Base-by-base conservation (phyloP, 805 yeast genomes). In the Ogataea glucozyma region DNA sequence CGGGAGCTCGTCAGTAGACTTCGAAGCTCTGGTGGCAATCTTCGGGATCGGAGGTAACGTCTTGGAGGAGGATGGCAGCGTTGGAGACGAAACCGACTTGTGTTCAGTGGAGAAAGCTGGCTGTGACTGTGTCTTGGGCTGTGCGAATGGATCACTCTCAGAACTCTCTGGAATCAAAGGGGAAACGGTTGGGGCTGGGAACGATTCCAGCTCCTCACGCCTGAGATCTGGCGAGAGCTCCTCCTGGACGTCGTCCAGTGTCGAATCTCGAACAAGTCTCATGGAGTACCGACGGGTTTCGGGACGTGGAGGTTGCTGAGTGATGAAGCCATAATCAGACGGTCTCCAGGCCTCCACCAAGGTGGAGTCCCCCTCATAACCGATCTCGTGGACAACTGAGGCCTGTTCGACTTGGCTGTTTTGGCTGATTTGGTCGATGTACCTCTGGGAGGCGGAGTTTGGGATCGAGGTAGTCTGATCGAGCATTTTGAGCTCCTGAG, bases 301-400 rank as follows among this genome's bases (percentile, higher is more conserved):
- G 13, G 4, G 39, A 14, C 13, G 16, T 20, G 36, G 33, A 21
- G 17, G 30, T n/a, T 20, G 24, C 18, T 22, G 34, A 10, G 21
- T 12, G 10, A 31, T 8, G 17, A 33, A 23, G 22, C 21, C 30
- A 17, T 24, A 30, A 12, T 18, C 24, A 13, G 26, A 23, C 13
- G 19, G 21, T n/a, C 18, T 20, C 33, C 43, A 26, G 31, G 40
- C 16, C 10, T 36, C 43, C 16, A 32, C 41, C 6, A 46, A 20
- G 22, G 43, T 43, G 9, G 57, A 49, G 14, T 53, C 54, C 22
- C 43, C 51, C 27, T 57, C 50, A 31, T 63, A 60, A 6, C 67
- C 67, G 22, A 62, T 47, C 41, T 59, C 61, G 29, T 54, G 43
- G n/a, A 51, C 34, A 1, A 32, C 16, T 9, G 45, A 38, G 3